Conservation (phyloP, 139 green algal species). For the Dunaliella sp. region DNA sequence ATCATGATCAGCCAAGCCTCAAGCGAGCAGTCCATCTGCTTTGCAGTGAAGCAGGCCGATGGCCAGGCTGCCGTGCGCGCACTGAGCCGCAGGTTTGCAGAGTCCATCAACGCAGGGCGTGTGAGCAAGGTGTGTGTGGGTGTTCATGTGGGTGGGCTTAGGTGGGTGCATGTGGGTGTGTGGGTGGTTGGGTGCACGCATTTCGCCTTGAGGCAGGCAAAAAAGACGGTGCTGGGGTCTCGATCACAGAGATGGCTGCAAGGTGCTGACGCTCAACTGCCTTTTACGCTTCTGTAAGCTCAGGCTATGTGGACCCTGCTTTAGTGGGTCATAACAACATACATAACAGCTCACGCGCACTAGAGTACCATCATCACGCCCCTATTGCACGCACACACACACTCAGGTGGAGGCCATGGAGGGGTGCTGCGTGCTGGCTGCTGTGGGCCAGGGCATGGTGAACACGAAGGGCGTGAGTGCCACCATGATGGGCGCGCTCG, state of each 20-base stretch:
- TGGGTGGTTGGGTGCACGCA: too few relatives aligned
- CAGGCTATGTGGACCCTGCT: too few relatives aligned
- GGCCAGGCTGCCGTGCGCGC: conserved; percentile 35
- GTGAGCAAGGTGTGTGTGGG: conserved; percentile 71
- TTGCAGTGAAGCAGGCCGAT: conserved; percentile 76
- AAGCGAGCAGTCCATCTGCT: conserved; percentile 96
- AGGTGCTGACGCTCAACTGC: too few relatives aligned
- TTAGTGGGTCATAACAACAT: too few relatives aligned
- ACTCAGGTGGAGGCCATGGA: conserved; percentile 40
- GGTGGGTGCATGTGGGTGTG: too few relatives aligned
- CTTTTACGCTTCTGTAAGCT: too few relatives aligned
- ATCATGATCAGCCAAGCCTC: conserved; percentile 98
- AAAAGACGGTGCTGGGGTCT: too few relatives aligned
- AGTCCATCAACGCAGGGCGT: conserved; percentile 67
- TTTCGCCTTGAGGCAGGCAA: too few relatives aligned
- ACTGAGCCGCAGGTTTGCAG: conserved; percentile 62
- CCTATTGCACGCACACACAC: background rate
- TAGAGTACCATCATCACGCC: too few relatives aligned
- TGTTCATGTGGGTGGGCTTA: too few relatives aligned
- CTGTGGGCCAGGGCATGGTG: conserved; percentile 93
- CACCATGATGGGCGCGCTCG: conserved; percentile 92
- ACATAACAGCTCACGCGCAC: too few relatives aligned
- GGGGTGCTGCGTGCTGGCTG: conserved; percentile 90
- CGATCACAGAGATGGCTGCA: too few relatives aligned
- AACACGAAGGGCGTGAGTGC: conserved; percentile 77